These are phyloP conservation scores for Hemisphaericaspora nanyangensis DNA, from an alignment of 805 yeast genomes.

Conservation along the genomic window DNA sequence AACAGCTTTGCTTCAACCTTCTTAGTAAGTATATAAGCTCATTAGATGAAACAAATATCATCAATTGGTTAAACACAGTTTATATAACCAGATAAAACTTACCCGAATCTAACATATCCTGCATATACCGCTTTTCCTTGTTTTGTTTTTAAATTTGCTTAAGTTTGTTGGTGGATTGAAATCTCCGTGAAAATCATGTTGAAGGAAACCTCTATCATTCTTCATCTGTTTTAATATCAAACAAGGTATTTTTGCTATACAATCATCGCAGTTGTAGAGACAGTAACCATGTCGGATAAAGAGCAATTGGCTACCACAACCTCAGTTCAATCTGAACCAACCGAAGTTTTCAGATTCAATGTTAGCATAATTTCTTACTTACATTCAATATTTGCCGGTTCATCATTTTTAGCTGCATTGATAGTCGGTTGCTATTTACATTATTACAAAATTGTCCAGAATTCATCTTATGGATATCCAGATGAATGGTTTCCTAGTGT, in stretches of 20 bases:
- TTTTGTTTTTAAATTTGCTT: too few relatives aligned
- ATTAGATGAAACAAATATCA: too few relatives aligned
- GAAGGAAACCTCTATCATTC: too few relatives aligned
- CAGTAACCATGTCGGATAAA: constrained; percentile 4
- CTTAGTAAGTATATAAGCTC: too few relatives aligned
- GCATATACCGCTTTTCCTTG: too few relatives aligned
- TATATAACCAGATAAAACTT: too few relatives aligned
- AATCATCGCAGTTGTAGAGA: too few relatives aligned
- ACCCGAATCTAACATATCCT: too few relatives aligned
- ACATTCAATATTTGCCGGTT: constrained; percentile 67
- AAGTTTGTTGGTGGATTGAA: too few relatives aligned
- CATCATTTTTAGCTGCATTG: constrained; percentile 76
- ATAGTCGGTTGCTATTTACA: constrained; percentile 73
- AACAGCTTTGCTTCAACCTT: too few relatives aligned
- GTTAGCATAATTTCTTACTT: constrained; percentile 67
- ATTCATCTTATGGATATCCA: constrained; percentile 86
- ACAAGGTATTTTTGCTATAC: background rate
- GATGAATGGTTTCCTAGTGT: constrained; percentile 99
- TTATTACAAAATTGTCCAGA: constrained; percentile 82
- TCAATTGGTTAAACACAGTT: too few relatives aligned
- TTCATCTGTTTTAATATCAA: background rate
- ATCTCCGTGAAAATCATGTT: too few relatives aligned
- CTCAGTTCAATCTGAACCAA: background rate
- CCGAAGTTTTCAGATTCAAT: constrained; percentile 37
- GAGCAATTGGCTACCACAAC: background rate